Evolutionary conservation across 129 eudicot species (phyloP), one percentile per base, ranked within the genome.

Genomic region (Pulicaria dysenterica): DNA sequence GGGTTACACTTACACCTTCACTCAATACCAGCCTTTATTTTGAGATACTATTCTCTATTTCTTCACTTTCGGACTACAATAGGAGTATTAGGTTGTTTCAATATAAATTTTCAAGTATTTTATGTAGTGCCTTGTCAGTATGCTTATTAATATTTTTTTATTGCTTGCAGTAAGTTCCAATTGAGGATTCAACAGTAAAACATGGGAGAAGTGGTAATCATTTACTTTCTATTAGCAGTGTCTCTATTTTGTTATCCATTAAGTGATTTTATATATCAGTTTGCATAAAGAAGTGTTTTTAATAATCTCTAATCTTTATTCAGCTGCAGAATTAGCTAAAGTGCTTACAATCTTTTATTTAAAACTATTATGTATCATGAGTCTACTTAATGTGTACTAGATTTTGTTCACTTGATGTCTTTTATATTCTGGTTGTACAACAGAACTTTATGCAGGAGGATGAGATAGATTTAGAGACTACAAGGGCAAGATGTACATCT

Each of bases 401-500:
- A 58, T n/a, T 37, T 58, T 46, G 31, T 72, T 45, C 42, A 72
- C 47, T 40, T 64, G 55, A 53, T 51, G 55, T 64, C 62, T 64
- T 12, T 53, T 68, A 16, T 61, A 50, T 55, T 57, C 10, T 15
- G 53, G 39, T 38, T 73, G 40, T 69, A 42, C 50, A 8, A n/a
- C 83, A 85, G 85, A 85, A 78, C 67, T 81, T 57, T 85, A 71
- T 81, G 75, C 87, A 70, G 58, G 92, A 84, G 70, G 96, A 84
- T 69, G 96, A 85, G 80, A 69, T 55, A 58, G 80, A 76, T 40
- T 60, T 92, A 67, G 96, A 92, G 42, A 51, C 91, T 44, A 86
- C 87, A 34, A 84, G 90, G 70, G 90, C 94, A 50, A 88, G 86
- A 89, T 86, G 96, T 89, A 87, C 72, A 43, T 43, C 61, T 67